Base-by-base conservation (phyloP, 2,329 filamentous ascomycete genomes). In the Scedosporium apiospermum region DNA sequence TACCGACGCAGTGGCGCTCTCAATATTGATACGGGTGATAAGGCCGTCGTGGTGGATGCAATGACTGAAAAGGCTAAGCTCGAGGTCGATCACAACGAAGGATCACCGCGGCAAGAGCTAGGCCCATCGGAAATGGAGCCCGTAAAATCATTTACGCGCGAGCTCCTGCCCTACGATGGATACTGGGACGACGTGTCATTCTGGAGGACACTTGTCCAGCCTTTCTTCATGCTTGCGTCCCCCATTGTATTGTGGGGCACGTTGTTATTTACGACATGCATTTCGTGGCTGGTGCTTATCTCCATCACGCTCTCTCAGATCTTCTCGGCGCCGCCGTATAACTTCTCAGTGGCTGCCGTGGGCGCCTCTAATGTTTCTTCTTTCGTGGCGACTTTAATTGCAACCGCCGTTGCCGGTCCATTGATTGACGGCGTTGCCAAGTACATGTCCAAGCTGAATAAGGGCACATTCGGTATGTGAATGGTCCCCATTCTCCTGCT, bases 211-310 rank as follows among this genome's bases (percentile, higher is more conserved):
- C 65, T 74, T 4, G 65, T 74, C n/a, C 67, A 70, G 30, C 74
- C 73, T 2, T 73, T 75, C 65, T 71, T 70, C 64, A 68, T 76
- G 41, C 65, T 74, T 12, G 68, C 67, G 4, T 74, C 73, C 0
- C 73, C 75, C 0, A 70, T 73, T 5, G 74, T 77, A 1, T 57
- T 72, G 1, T 78, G 74, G 74, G 74, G 72, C 6, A 71, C 72
- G 3, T 66, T 77, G 7, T 67, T 75, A 2, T 76, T 75, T 66
- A 76, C 72, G 0, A 74, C 70, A 1, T 73, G 70, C 58, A 74
- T 76, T 57, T 70, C 69, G 2, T 71, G 69, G 69, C 68, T 71
- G 7, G 67, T 69, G n/a, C 67, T 66, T 49, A 68, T 71, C 59
- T 68, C 66, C 46, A 67, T 71, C 60, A 69, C 71, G 0, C 65